A percentile compares a stretch with the other conserved stretches of the same genome.
Conservation (phyloP, 768 basidiomycete species). For the Austroboletus festivus region DNA sequence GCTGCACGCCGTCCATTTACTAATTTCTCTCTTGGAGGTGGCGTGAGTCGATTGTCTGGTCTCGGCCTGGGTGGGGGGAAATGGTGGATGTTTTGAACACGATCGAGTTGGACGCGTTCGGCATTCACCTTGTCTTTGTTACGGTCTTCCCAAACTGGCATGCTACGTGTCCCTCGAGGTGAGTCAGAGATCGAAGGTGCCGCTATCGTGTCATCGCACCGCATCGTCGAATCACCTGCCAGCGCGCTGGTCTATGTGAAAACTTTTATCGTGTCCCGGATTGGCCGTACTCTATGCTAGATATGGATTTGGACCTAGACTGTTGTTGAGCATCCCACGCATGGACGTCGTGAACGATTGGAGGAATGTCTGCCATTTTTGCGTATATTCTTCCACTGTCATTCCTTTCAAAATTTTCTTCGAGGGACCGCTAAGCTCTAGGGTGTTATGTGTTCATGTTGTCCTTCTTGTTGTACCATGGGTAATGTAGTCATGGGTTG, state of each 20-base stretch:
- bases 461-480: constrained; percentile 13
- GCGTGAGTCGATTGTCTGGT: constrained; percentile 18
- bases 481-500: background rate
- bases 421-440: constrained; percentile 8
- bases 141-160: background rate
- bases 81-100: constrained; percentile 31
- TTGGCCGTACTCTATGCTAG: constrained; percentile 15
- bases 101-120: constrained; percentile 6
- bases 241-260: constrained; percentile 5
- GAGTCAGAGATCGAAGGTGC: constrained; percentile 22
- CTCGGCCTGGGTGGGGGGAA: constrained; percentile 31
- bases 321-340: constrained; percentile 11
- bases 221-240: constrained; percentile 8
- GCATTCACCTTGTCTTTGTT: constrained; percentile 6
- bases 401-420: constrained; percentile 1
- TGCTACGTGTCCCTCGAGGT: constrained; percentile 12
- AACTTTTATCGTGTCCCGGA: constrained; percentile 5
- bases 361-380: constrained; percentile 14
- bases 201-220: constrained; percentile 2
- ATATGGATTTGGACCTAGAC: constrained; percentile 23
- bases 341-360: constrained; percentile 1
- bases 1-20: constrained; percentile 18
- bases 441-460: constrained; percentile 8
- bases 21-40: constrained; percentile 16
- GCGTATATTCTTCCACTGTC: background rate